phyloP scores from a whole-genome alignment of 805 yeast species.

The Metschnikowia cerradonensis region DNA sequence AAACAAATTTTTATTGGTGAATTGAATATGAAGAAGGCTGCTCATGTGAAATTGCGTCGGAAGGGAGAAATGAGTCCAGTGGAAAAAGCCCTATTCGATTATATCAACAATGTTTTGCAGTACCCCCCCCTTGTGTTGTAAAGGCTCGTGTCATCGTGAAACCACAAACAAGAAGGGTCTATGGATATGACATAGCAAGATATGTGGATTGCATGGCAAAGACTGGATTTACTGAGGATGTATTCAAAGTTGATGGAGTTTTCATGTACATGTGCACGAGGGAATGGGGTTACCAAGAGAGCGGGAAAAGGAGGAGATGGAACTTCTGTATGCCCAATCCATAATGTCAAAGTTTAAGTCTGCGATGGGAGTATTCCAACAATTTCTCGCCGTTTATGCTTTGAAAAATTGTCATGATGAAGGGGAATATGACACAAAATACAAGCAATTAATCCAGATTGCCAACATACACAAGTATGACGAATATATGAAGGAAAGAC shows the following conservation, averaged over 20 bases:
- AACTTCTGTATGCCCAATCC: neutral
- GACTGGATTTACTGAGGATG: neutral
- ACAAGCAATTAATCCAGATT: neutral
- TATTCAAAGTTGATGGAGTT: neutral
- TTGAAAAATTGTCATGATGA: neutral
- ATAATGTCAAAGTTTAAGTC: neutral
- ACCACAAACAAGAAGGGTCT: neutral
- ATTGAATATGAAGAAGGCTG: neutral
- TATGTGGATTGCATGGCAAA: slow-evolving; percentile 2
- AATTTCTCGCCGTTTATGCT: neutral
- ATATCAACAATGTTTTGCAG: neutral
- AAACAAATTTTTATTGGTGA: neutral
- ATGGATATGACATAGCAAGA: slow-evolving; percentile 2
- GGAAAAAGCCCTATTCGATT: neutral
- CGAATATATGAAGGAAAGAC: neutral
- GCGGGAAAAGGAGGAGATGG: neutral
- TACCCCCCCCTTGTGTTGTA: neutral
- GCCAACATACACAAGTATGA: neutral
- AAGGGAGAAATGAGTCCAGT: neutral
- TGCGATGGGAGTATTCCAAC: neutral
- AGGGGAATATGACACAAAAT: neutral
- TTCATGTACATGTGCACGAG: neutral
- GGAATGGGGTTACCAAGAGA: neutral
- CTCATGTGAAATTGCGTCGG: neutral
- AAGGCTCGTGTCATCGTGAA: neutral